Base-by-base conservation (phyloP, 1,284 basidiomycete genomes). In the Apiotrichum montevideense region DNA sequence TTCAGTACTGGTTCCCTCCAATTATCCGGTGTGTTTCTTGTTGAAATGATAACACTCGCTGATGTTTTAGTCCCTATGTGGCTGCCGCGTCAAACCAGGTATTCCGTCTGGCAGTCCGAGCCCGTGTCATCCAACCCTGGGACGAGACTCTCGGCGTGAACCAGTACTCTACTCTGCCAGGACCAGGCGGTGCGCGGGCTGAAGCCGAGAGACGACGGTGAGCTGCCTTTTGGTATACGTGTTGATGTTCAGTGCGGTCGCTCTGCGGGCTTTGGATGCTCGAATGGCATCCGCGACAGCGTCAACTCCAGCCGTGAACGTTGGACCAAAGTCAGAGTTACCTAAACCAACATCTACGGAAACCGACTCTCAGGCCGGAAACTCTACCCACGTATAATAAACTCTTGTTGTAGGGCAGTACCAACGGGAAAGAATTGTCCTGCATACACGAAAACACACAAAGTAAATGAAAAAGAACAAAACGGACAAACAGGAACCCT, bases 1-100 rank as follows among this genome's bases (percentile, higher is more conserved):
- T 98, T 67, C 82, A 92, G 35, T 86, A 85, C 61, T 98, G 94
- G 92, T 98, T 98, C 83, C 95, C 95, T 57, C 91, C 93, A 32
- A 85, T 94, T 69, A 75, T 89, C 63, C 88, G 95, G 93, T 95
- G 62, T 70, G 86, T 29, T 39, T 29, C 29, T 29, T 39, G 37
- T 8, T 39, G 8, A 39, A 39, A 13, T 9, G 37, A 13, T 39
- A 13, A 9, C 13, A 13, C 13, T 39, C 37, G 13, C 37, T 29
- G 7, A 55, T 62, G 86, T 66, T 80, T 79, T 85, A 55, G 75
- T 40, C 70, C 70, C 11, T 70, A 70, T 55, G 80, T 98, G 46
- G 82, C 84, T 9, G 69, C 83, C 15, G 79, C 88, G 13, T 84
- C 85, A 21, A 88, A 87, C 67, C 78, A 83, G 15, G 84, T 89